Base-by-base conservation (phyloP, 306 rosid species). In the Ormosia semicastrata region DNA sequence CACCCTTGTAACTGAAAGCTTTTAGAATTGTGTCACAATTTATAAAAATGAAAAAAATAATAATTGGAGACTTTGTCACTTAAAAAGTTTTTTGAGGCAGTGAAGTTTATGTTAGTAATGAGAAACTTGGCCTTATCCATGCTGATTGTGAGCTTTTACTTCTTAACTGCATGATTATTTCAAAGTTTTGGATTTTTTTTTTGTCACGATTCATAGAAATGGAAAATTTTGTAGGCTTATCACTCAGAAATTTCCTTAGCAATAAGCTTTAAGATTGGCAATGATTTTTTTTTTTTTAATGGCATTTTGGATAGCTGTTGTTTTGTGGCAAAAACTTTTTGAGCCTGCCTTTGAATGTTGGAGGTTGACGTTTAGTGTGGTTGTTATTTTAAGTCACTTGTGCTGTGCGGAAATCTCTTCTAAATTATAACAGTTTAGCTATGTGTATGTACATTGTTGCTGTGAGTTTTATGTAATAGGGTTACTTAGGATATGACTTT, bases 401-500 rank as follows among this genome's bases (percentile, higher is more conserved):
- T 44, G 2, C 7, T 70, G 15, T 5, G 15, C 5, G 2, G 12
- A 70, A 81, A 40, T 66, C 11, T 57, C 69, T 85, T 70, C 29
- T 40, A 7, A 59, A 39, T 30, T 24, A 13, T 11, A 24, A 11
- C 12, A 36, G 24, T 74, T 57, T 50, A 15, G 63, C 43, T 74
- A 30, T 8, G 43, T 53, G n/a, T 52, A 2, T 43, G 13, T 10
- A 8, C 33, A 29, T 17, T 71, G 66, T 73, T 79, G 30, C 77
- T 44, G n/a, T 66, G 62, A 65, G 58, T 77, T 77, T 67, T 73
- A 41, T 62, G 37, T 41, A 79, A 43, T 52, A 41, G 33, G 32
- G 17, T 81, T 77, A 62, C 71, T 17, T 67, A 6, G 18, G 52
- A 24, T 68, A 39, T 81, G 63, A 32, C 41, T 39, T 36, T 84